These are phyloP conservation scores for Trebouxia sp. DNA, from an alignment of 139 green algal genomes.

Conservation along the genomic window DNA sequence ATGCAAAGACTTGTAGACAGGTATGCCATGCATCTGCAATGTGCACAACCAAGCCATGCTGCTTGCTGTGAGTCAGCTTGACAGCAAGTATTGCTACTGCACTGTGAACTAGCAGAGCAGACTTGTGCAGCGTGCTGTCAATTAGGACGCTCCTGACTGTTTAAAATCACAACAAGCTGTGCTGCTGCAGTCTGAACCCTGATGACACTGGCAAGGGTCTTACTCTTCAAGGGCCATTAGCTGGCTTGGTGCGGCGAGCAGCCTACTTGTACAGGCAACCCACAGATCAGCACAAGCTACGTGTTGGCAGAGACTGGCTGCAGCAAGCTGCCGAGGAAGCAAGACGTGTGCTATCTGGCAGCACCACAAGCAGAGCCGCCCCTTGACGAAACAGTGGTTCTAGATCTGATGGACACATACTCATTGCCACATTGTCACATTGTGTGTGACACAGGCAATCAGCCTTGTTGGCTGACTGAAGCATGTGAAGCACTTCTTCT, in stretches of 20 bases:
- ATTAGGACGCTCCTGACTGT: not conserved
- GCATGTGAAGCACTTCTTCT: too few species aligned
- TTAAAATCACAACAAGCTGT: not conserved
- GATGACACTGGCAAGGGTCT: slow-evolving; percentile 45
- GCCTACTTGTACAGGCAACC: slow-evolving; percentile 95
- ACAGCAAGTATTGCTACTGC: not conserved
- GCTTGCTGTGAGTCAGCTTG: not conserved
- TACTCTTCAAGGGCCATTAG: slow-evolving; percentile 84
- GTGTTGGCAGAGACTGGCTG: slow-evolving; percentile 68
- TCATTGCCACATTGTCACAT: too few species aligned
- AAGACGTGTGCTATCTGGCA: not conserved
- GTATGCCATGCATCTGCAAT: not conserved
- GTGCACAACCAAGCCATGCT: not conserved
- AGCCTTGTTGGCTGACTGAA: too few species aligned
- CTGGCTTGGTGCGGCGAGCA: slow-evolving; percentile 66
- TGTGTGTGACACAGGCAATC: too few species aligned
- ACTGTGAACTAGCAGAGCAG: not conserved
- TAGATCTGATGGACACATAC: too few species aligned
- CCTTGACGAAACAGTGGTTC: too few species aligned
- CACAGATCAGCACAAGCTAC: slow-evolving; percentile 84
- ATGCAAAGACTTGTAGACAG: too few species aligned
- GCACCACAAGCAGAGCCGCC: too few species aligned
- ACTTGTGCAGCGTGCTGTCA: not conserved
- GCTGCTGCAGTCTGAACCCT: slow-evolving; percentile 15
- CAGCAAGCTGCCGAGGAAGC: slow-evolving; percentile 35